Percentiles rank a stretch among this genome's conserved stretches.
Evolutionary conservation across 371 early-diverging fungal genomes (phyloP).

Genomic region (Rhizopus stolonifer): DNA sequence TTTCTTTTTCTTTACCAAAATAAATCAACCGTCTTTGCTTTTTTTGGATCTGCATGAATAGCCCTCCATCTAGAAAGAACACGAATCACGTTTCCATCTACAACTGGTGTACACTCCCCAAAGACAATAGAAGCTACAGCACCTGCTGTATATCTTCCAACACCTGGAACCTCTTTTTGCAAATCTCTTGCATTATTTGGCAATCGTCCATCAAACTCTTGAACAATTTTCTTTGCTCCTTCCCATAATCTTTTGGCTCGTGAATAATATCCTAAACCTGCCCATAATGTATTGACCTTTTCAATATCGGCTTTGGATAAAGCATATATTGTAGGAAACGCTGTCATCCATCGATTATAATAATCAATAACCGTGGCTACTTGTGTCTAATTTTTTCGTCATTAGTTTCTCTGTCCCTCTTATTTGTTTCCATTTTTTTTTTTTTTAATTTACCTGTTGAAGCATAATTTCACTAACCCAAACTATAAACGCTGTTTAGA

Average conservation of each 20-base stretch:
- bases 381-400: conserved; percentile 60
- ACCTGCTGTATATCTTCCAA: conserved; percentile 68
- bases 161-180: conserved; percentile 69
- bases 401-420: background rate
- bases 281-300: conserved; percentile 74
- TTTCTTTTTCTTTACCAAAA: conserved; percentile 53
- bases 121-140: conserved; percentile 80
- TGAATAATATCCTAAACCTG: conserved; percentile 84
- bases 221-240: conserved; percentile 66
- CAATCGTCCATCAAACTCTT: conserved; percentile 54
- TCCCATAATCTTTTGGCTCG: conserved; percentile 73
- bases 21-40: conserved; percentile 52
- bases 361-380: conserved; percentile 76
- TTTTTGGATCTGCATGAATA: conserved; percentile 72
- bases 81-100: conserved; percentile 85
- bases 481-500: conserved; percentile 34
- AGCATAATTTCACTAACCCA: conserved; percentile 89
- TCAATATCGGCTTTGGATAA: conserved; percentile 71
- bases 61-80: conserved; percentile 71
- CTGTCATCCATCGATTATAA: conserved; percentile 73
- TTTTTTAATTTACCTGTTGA: conserved; percentile 55
- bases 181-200: conserved; percentile 61
- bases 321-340: conserved; percentile 72
- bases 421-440: background rate
- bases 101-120: conserved; percentile 59